Percentiles rank a stretch among this genome's conserved stretches.
Conservation (phyloP, 306 rosid species). For the Chamaecrista fasciculata region DNA sequence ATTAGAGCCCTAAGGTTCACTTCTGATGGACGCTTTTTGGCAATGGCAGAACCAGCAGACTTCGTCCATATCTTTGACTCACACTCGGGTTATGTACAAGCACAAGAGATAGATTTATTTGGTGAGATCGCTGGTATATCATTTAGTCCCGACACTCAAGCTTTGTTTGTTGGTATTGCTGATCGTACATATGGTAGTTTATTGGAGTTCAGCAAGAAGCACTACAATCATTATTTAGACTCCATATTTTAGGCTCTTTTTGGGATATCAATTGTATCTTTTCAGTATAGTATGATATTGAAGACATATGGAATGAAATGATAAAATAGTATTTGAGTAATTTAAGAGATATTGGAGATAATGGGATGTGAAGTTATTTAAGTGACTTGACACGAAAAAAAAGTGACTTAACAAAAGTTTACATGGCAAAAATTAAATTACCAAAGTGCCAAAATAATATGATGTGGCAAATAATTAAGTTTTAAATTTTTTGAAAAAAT, state of each 20-base stretch:
- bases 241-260: slow-evolving; percentile 42
- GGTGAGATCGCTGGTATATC: slow-evolving; percentile 92
- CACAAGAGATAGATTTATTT: slow-evolving; percentile 82
- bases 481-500: no score
- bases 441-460: no score
- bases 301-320: no score
- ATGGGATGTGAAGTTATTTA: no score
- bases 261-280: no score
- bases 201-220: slow-evolving; percentile 69
- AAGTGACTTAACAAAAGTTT: no score
- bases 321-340: no score
- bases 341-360: no score
- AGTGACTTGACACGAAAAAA: no score
- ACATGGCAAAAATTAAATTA: no score
- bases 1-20: slow-evolving; percentile 73
- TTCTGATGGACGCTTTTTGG: slow-evolving; percentile 69
- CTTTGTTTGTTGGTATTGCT: slow-evolving; percentile 77
- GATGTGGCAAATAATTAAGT: no score
- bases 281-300: no score
- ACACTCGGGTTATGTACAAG: slow-evolving; percentile 45
- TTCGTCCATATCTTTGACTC: slow-evolving; percentile 74
- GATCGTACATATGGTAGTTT: slow-evolving; percentile 87
- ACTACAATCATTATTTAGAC: slow-evolving; percentile 40
- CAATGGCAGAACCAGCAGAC: slow-evolving; percentile 97
- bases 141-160: slow-evolving; percentile 82